Base-by-base conservation (phyloP, 495 filamentous ascomycete species). In the Aspergillus homomorphus region DNA sequence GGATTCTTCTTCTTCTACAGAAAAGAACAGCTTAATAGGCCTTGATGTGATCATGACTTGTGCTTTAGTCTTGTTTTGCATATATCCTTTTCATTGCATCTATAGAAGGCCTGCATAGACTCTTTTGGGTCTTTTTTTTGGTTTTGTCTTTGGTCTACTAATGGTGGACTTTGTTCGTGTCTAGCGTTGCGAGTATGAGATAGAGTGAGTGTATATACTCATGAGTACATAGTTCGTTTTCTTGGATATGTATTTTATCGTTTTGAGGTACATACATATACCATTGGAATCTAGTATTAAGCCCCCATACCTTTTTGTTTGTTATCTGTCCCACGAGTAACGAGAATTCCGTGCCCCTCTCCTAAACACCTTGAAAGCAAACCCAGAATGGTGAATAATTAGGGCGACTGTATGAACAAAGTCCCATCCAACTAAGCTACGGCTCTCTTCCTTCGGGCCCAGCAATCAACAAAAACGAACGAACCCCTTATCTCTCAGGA, bases 1-100 rank as follows among this genome's bases (percentile, higher is more conserved):
- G 60, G 61, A 9, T 66, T 60, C 61, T 55, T 66, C 9, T 41
- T 63, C 14, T 66, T 66, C 16, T 66, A 63, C 43, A 57, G 64
- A 15, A 55, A 58, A 2, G 64, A 66, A 49, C 64, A 66, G 55
- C 64, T 66, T 20, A 60, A 58, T 33, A 46, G 61, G 42, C 64
- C 64, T 48, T 60, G 33, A 38, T 38, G 33, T 38, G 33, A 38
- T 38, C 33, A 38, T 38, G 33, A 38, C 33, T 38, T 38, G 33
- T 38, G 33, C n/a, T 38, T 38, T 7, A 14, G 15, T 38, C 12
- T 38, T 38, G 5, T 38, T 38, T 38, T 38, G 33, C 33, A 38
- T 38, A 28, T 28, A 28, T 12, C 33, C 8, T 38, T 14, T 38
- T 12, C 8, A 10, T 14, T 38, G 33, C 33, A 38, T 38, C 33